A percentile compares a stretch with the other conserved stretches of the same genome.
Conservation (phyloP, 2,329 filamentous ascomycete genomes). For the Cladophialophora yegresii region DNA sequence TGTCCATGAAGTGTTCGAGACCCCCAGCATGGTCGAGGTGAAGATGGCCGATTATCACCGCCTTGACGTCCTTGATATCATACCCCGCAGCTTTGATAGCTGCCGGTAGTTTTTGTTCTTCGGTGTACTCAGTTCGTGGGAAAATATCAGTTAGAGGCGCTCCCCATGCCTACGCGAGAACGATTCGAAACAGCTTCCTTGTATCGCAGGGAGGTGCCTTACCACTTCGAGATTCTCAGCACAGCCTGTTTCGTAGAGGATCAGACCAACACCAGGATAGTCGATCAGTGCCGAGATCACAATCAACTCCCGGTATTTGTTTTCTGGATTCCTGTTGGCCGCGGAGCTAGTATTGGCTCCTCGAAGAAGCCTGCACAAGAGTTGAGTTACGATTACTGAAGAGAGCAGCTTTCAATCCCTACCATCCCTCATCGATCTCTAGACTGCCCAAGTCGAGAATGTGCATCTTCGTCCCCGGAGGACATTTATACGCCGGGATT, state of each 20-base stretch:
- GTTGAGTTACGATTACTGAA: no score
- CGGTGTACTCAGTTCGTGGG: conserved; percentile 41
- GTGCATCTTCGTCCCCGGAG: conserved; percentile 51
- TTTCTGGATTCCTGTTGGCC: conserved; percentile 43
- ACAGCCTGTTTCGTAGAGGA: conserved; percentile 52
- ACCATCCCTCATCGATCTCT: conserved; percentile 52
- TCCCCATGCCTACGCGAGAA: conserved; percentile 44
- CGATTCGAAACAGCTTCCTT: no score
- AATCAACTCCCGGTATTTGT: conserved; percentile 47
- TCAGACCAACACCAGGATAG: conserved; percentile 48
- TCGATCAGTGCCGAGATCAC: conserved; percentile 50
- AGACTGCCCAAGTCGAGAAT: conserved; percentile 50
- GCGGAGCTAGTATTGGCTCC: conserved; percentile 45
- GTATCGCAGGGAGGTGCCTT: not conserved
- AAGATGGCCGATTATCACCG: conserved; percentile 52
- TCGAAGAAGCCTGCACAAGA: conserved; percentile 40
- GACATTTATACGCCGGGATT: conserved; percentile 37
- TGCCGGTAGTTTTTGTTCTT: conserved; percentile 40
- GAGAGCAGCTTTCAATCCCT: conserved; percentile 2
- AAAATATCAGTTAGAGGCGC: conserved; percentile 46
- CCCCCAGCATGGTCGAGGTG: conserved; percentile 54
- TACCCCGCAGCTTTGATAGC: conserved; percentile 45
- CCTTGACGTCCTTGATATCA: conserved; percentile 51
- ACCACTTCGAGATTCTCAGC: conserved; percentile 43
- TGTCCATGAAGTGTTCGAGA: conserved; percentile 49